Evolutionary conservation across 805 yeast species (phyloP).

Genomic region (Schizosaccharomyces japonicus): DNA sequence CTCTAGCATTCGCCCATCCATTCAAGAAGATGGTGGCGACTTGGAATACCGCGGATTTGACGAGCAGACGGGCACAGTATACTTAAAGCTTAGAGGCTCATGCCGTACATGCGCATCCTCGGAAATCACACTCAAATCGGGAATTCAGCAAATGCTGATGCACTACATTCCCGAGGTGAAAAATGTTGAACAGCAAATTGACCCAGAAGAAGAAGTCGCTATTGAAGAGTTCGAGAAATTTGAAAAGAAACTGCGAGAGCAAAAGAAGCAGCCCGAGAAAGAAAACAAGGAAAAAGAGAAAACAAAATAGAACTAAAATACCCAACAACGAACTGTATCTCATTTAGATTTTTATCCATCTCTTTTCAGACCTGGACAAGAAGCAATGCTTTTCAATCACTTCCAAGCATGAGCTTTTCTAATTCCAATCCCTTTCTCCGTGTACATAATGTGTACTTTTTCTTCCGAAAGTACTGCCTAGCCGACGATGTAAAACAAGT

Average conservation of each 20-base stretch:
- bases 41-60: constrained; percentile 71
- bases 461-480: too few species aligned
- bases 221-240: constrained; percentile 63
- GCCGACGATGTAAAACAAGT: background rate
- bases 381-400: too few species aligned
- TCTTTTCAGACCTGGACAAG: too few species aligned
- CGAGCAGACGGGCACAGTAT: constrained; percentile 68
- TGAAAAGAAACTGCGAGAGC: constrained; percentile 30
- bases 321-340: too few species aligned
- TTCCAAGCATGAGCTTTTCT: too few species aligned
- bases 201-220: constrained; percentile 54
- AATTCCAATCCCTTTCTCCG: too few species aligned
- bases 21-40: constrained; percentile 97
- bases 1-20: constrained; percentile 89
- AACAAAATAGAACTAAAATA: background rate
- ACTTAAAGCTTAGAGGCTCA: constrained; percentile 77
- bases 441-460: too few species aligned
- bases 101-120: constrained; percentile 83
- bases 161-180: constrained; percentile 91
- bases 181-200: constrained; percentile 68
- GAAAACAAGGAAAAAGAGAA: background rate
- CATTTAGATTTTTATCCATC: too few species aligned
- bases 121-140: constrained; percentile 77
- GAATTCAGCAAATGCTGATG: constrained; percentile 90
- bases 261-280: constrained; percentile 7